A percentile compares a stretch with the other conserved stretches of the same genome.
Evolutionary conservation across 257 asterid genomes (phyloP).

Genomic region (Oldenlandia corymbosa): DNA sequence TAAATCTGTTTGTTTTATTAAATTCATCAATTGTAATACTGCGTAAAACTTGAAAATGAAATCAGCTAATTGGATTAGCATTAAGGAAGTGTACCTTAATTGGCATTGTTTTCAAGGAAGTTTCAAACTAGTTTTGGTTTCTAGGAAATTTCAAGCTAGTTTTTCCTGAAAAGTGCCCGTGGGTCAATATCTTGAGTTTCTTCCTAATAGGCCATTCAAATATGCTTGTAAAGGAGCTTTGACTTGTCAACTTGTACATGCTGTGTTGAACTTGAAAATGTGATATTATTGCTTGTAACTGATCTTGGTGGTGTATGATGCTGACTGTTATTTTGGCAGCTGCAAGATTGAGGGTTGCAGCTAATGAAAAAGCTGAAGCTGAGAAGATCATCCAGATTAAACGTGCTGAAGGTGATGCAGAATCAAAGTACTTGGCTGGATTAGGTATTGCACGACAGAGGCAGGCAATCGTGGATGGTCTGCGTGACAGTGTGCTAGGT

Average conservation of each 20-base stretch:
- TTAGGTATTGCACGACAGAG: conserved; percentile 56
- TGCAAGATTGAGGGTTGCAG: conserved; percentile 46
- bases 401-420: conserved; percentile 60
- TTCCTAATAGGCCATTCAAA: neutral
- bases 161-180: neutral
- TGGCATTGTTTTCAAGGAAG: no score
- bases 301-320: neutral
- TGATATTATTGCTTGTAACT: neutral
- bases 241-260: neutral
- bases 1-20: neutral
- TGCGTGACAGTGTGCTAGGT: conserved; percentile 48
- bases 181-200: neutral
- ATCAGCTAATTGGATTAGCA: neutral
- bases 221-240: no score
- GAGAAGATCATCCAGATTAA: conserved; percentile 53
- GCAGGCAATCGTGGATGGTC: conserved; percentile 55
- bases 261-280: neutral
- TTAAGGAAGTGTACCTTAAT: neutral
- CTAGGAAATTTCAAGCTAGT: neutral
- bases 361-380: conserved; percentile 52
- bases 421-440: conserved; percentile 48
- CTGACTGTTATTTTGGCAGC: conserved; percentile 26
- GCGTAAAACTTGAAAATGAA: neutral
- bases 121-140: no score
- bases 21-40: no score